phyloP scores from a whole-genome alignment of 345 rosid species.

The Rhodomyrtus tomentosa region DNA sequence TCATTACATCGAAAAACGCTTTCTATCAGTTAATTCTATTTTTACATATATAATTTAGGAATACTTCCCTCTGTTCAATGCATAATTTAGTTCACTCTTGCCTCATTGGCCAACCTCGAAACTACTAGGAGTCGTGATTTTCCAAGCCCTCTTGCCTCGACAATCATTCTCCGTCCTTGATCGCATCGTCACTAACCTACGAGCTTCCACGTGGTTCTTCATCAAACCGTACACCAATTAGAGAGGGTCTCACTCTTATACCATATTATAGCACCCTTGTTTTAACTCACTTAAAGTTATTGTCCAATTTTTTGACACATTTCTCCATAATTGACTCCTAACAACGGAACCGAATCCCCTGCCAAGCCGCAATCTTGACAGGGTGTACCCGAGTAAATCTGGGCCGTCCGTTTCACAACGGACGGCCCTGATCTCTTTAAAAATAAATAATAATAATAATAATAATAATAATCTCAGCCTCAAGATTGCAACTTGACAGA shows the following conservation, averaged over 20 bases:
- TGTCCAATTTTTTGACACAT: not conserved
- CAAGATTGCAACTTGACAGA: too few species aligned
- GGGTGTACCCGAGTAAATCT: too few species aligned
- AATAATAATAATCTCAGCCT: too few species aligned
- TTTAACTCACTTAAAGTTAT: not conserved
- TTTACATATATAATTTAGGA: not conserved
- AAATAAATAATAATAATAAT: too few species aligned
- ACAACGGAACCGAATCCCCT: too few species aligned
- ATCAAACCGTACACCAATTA: not conserved
- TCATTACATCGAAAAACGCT: not conserved
- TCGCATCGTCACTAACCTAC: not conserved
- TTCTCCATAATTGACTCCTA: not conserved
- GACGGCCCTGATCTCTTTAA: too few species aligned
- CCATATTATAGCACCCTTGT: not conserved
- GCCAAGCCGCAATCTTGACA: too few species aligned
- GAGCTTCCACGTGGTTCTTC: not conserved
- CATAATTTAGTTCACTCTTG: not conserved
- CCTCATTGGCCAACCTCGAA: not conserved
- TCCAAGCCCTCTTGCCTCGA: not conserved
- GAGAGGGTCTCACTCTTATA: not conserved
- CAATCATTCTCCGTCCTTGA: not conserved
- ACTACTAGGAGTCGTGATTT: not conserved
- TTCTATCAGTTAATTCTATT: not conserved
- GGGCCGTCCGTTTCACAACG: too few species aligned
- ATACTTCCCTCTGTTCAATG: not conserved